Conservation (phyloP, 2,329 filamentous ascomycete species). For the Pyricularia pennisetigena region DNA sequence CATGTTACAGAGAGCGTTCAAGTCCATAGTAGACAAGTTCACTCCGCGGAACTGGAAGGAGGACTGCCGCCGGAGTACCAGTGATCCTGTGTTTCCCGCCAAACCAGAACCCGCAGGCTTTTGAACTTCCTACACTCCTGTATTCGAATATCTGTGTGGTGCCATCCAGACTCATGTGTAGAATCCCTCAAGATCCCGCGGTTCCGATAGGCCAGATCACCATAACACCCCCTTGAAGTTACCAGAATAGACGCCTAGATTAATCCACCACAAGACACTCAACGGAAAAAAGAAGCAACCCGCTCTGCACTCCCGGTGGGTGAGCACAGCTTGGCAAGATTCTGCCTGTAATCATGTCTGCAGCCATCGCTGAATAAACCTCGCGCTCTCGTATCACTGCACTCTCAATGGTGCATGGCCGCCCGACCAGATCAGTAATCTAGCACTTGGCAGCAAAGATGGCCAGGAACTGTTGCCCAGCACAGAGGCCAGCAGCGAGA, state of each 20-base stretch:
- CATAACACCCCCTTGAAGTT: background rate
- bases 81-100: constrained; percentile 32
- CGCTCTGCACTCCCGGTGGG: background rate
- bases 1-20: constrained; percentile 66
- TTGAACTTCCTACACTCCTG: constrained; percentile 13
- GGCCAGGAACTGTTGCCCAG: background rate
- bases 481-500: background rate
- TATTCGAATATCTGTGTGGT: background rate
- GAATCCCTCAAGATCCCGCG: background rate
- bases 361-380: background rate
- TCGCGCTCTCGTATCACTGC: background rate
- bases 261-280: background rate
- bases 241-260: background rate
- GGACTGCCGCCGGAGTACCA: constrained; percentile 37
- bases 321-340: background rate
- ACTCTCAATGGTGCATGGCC: background rate
- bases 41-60: constrained; percentile 70
- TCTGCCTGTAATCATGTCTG: background rate
- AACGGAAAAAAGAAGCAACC: background rate
- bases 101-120: constrained; percentile 44
- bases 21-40: constrained; percentile 82
- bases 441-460: background rate
- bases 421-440: background rate
- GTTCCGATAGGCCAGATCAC: background rate
- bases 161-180: background rate